A percentile compares a stretch with the other conserved stretches of the same genome.
Evolutionary conservation across 1,284 basidiomycete species (phyloP).

Genomic region (Cryptococcus hybrid): DNA sequence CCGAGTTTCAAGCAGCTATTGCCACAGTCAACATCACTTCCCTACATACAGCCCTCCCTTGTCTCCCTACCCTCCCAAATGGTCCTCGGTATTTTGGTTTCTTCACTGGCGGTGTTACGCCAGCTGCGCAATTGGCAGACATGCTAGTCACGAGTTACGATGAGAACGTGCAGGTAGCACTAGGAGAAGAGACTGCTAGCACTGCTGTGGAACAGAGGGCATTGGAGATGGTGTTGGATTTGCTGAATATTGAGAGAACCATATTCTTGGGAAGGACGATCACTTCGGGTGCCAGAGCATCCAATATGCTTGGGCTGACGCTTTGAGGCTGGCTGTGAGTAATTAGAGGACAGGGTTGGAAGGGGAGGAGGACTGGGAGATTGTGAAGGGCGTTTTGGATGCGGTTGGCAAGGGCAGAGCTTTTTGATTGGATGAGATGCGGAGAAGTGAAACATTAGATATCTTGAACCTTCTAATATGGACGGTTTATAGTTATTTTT

Average conservation of each 20-base stretch:
- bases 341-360: too few species aligned
- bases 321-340: too few species aligned
- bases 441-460: too few species aligned
- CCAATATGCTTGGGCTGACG: conserved; percentile 54
- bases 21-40: too few species aligned
- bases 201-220: conserved; percentile 52
- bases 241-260: conserved; percentile 46
- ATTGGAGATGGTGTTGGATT: conserved; percentile 51
- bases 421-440: too few species aligned
- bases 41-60: conserved; percentile 48
- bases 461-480: too few species aligned
- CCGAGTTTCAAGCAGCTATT: too few species aligned
- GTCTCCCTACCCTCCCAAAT: conserved; percentile 49
- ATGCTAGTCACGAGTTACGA: conserved; percentile 48
- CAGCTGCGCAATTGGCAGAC: conserved; percentile 52
- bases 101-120: conserved; percentile 52
- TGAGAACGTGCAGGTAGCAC: conserved; percentile 54
- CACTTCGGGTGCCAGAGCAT: conserved; percentile 56
- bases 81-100: conserved; percentile 56
- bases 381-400: too few species aligned
- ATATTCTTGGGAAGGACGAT: conserved; percentile 51
- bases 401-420: too few species aligned
- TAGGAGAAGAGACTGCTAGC: conserved; percentile 49
- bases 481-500: too few species aligned
- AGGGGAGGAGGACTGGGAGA: too few species aligned